These are phyloP conservation scores for Tricholoma sp. DNA, from an alignment of 768 basidiomycete species.

Conservation along the genomic window DNA sequence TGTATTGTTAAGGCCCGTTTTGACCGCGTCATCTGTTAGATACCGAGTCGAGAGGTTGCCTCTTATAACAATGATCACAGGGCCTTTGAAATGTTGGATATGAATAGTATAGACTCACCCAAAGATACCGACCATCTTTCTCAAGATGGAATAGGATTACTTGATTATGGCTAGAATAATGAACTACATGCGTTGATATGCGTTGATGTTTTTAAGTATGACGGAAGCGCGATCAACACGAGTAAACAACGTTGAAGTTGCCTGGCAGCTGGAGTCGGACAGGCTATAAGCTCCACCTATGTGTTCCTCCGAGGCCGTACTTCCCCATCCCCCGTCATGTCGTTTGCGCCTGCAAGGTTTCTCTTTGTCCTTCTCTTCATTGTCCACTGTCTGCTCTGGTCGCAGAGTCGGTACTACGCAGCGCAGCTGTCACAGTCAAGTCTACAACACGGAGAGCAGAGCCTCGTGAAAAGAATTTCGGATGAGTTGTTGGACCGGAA, in stretches of 20 bases:
- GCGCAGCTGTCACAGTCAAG: conserved; percentile 20
- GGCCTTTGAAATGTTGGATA: neutral
- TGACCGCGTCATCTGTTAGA: neutral
- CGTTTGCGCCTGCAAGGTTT: conserved; percentile 39
- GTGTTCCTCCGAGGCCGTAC: conserved; percentile 5
- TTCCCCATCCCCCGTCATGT: conserved; percentile 34
- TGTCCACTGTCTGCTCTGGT: conserved; percentile 62
- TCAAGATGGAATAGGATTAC: neutral
- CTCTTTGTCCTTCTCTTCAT: conserved; percentile 49
- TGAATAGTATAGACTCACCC: neutral
- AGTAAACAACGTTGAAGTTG: neutral
- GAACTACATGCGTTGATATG: no score
- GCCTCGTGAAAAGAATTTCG: conserved; percentile 39
- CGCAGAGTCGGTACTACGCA: conserved; percentile 52
- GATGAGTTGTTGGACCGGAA: conserved; percentile 28
- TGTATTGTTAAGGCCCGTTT: neutral
- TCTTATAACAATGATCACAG: neutral
- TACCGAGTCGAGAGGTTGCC: neutral
- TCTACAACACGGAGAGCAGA: conserved; percentile 23
- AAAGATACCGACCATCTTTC: neutral
- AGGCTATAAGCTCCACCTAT: conserved; percentile 6
- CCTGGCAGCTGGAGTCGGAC: neutral
- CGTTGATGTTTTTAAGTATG: no score
- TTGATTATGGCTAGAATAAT: neutral
- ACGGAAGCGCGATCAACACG: neutral